These are phyloP conservation scores for Chenopodium suecicum DNA, from an alignment of 148 eudicot species.

Conservation along the genomic window DNA sequence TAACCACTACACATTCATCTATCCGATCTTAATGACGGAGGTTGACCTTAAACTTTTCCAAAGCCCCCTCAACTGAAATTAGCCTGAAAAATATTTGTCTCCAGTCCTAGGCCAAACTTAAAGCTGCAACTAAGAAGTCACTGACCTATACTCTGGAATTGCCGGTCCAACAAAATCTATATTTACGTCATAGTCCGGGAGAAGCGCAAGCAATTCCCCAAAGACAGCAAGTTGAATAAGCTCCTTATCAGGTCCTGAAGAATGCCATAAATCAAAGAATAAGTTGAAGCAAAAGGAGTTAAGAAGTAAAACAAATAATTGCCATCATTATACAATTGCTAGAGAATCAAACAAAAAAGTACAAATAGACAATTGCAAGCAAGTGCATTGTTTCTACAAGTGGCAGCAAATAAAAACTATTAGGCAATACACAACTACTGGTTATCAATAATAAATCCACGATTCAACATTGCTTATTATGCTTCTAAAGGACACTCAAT, in stretches of 20 bases:
- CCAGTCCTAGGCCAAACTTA: neutral
- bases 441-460: neutral
- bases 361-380: neutral
- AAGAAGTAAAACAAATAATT: neutral
- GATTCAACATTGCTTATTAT: neutral
- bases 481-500: neutral
- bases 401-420: no score
- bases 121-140: neutral
- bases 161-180: constrained; percentile 79
- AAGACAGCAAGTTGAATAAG: constrained; percentile 72
- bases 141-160: constrained; percentile 66
- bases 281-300: neutral
- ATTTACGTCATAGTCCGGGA: constrained; percentile 51
- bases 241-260: constrained; percentile 87
- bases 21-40: neutral
- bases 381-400: neutral
- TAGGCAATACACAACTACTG: no score
- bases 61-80: neutral
- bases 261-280: constrained; percentile 11
- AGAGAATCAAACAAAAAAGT: neutral
- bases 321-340: neutral
- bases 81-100: neutral
- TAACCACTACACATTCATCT: neutral
- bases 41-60: neutral
- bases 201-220: constrained; percentile 76